These are phyloP conservation scores for Eimeria praecox DNA, from an alignment of 169 alveolate genomes.

Conservation along the genomic window DNA sequence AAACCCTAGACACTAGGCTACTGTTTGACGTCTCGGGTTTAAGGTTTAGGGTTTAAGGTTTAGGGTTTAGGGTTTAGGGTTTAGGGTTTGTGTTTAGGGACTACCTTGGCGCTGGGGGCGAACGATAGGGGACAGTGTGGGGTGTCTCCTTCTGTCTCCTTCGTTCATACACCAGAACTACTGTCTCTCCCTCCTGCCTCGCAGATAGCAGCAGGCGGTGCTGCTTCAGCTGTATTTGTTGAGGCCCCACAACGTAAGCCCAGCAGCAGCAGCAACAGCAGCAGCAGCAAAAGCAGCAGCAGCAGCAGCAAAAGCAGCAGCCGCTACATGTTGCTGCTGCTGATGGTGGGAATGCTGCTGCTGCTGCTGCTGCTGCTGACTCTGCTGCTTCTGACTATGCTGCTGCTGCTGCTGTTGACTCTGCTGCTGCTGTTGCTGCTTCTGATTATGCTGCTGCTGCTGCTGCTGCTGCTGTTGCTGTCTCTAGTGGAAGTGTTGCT, in stretches of 20 bases:
- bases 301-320: background rate
- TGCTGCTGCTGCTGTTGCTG: background rate
- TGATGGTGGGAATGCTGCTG: too few relatives aligned
- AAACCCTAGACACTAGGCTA: background rate
- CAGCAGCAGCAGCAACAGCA: background rate
- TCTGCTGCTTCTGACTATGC: too few relatives aligned
- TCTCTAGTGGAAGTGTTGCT: too few relatives aligned
- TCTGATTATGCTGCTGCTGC: conserved; percentile 14
- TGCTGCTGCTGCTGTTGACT: background rate
- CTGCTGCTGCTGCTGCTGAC: too few relatives aligned
- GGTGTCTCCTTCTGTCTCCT: background rate
- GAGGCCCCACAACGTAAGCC: background rate
- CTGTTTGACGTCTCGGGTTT: background rate
- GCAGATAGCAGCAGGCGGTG: conserved; percentile 12
- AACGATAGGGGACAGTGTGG: conserved; percentile 11
- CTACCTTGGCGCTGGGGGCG: background rate
- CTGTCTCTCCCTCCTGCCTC: background rate
- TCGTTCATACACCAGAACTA: background rate
- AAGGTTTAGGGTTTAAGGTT: background rate
- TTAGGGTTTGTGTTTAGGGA: background rate
- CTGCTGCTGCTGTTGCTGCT: background rate
- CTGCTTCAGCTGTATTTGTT: background rate
- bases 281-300: background rate
- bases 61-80: background rate
- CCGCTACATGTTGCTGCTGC: too few relatives aligned